phyloP scores from a whole-genome alignment of 768 basidiomycete genomes.

The Austroboletus eburneus region DNA sequence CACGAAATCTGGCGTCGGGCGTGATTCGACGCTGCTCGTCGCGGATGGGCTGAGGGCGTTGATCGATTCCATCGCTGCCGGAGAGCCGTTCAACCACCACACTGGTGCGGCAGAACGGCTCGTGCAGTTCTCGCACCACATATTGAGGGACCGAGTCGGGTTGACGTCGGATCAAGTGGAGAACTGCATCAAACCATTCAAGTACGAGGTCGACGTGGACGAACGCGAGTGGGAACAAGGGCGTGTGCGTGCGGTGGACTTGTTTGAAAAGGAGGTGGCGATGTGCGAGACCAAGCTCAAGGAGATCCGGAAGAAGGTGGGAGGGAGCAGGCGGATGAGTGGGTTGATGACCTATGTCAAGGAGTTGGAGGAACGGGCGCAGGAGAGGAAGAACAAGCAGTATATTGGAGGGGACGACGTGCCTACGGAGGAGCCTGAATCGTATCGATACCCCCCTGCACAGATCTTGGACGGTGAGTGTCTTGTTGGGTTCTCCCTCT shows the following conservation, averaged over 20 bases:
- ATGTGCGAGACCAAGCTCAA: slow-evolving; percentile 85
- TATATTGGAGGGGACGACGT: slow-evolving; percentile 39
- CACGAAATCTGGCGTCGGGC: slow-evolving; percentile 93
- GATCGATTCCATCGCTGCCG: slow-evolving; percentile 83
- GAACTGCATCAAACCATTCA: slow-evolving; percentile 99
- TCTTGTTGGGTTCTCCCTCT: background rate
- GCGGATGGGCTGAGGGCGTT: slow-evolving; percentile 88
- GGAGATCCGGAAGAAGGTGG: slow-evolving; percentile 85
- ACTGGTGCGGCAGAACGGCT: slow-evolving; percentile 86
- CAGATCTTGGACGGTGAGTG: slow-evolving; percentile 86
- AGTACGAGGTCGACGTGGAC: slow-evolving; percentile 97
- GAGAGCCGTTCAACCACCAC: slow-evolving; percentile 91
- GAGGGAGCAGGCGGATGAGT: slow-evolving; percentile 76
- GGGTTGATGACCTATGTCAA: slow-evolving; percentile 78
- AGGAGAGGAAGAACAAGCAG: slow-evolving; percentile 53
- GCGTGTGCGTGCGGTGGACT: slow-evolving; percentile 62
- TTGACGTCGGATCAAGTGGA: slow-evolving; percentile 98
- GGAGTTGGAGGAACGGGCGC: slow-evolving; percentile 72
- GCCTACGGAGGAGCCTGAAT: slow-evolving; percentile 49
- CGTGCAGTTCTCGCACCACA: slow-evolving; percentile 87
- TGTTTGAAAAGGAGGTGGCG: slow-evolving; percentile 79
- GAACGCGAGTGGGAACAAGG: slow-evolving; percentile 89
- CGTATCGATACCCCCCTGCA: slow-evolving; percentile 87
- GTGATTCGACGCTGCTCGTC: slow-evolving; percentile 90
- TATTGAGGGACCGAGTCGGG: slow-evolving; percentile 88